Evolutionary conservation across 169 alveolate species (phyloP), one percentile per base, ranked within the genome.

Genomic region (Plasmodium gaboni): DNA sequence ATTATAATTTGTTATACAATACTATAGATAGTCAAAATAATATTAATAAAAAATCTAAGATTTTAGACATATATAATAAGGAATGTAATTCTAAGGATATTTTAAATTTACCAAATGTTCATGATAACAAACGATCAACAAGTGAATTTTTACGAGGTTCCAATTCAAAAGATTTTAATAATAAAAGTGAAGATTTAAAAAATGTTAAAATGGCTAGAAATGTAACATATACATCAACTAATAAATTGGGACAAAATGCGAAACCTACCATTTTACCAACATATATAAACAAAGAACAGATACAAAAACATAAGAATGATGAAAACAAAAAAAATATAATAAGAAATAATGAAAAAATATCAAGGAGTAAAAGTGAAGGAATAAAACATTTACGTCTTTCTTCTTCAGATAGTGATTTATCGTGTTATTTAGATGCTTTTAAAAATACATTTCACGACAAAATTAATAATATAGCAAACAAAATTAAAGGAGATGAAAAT

Each of bases 291-390:
- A 15, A 59, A 59, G n/a, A 13, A 5, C 42, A 32, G 8, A 32
- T 32, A 32, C 48, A 26, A 61, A 61, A 26, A 61, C 44, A 32
- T 32, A 61, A 61, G 22, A 17, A 8, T 61, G 12, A 26, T 0
- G 19, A 26, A 17, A 17, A 2, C 10, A 61, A 26, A 61, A 61
- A 13, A 38, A 32, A 32, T 32, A 32, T 2, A 32, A 19, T 15
- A 28, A 65, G 44, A 32, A 38, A n/a, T 32, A 38, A 65, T n/a
- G 48, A 65, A 28, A 13, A 13, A 65, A 48, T 69, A 15, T 17
- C 63, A n/a, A 65, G 78, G 19, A 64, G 89, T 51, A 78, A 17
- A 15, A 78, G 89, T 46, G 89, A 65, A 51, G 19, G 60, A 10
- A 42, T 65, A n/a, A 57, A 59, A 26, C 13, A 46, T 48, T 64